Evolutionary conservation across 768 basidiomycete species (phyloP), one percentile per base, ranked within the genome.

Genomic region (Mycena kentingensis): DNA sequence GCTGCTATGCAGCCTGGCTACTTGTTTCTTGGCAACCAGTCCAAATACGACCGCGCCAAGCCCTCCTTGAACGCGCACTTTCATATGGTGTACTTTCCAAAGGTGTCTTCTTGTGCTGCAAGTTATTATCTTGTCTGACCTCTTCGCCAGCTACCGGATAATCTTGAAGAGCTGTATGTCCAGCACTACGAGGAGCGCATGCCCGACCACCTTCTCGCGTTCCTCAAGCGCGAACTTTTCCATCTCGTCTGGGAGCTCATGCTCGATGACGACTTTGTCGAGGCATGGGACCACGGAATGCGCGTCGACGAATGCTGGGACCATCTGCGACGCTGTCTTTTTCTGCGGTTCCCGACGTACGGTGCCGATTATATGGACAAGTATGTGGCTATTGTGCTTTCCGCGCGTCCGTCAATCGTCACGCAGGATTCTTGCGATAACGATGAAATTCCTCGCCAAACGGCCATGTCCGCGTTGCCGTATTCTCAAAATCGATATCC

Each of bases 1-100:
- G 70, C 71, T 1, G 61, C 60, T 10, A 55, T 73, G 1, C 79
- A 75, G 78, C 77, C 76, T 2, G 21, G 74, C 0, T 80, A 79
- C 42, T 32, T 74, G 5, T 69, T 59, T 24, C 70, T 78, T 39
- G 72, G 72, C 0, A 71, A 71, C 49, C 62, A 65, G 5, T 77
- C 77, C 0, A 79, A 80, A 48, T 79, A 74, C 44, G 35, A 62
- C 1, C 61, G 70, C 0, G 57, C 53, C 0, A 64, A 65, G 10
- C 75, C 72, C 0, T 52, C 39, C 8, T 28, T 60, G 19, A 25
- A 60, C 31, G 42, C 65, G 51, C 46, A 64, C 37, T 55, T 73
- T 34, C 74, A 75, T 45, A 6, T 77, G 4, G 73, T 70, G 1
- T 77, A 76, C 55, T 66, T 79, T 46, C 71, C 73, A 1, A 65